phyloP scores from a whole-genome alignment of 805 yeast genomes.

The Clavispora vitiphila region DNA sequence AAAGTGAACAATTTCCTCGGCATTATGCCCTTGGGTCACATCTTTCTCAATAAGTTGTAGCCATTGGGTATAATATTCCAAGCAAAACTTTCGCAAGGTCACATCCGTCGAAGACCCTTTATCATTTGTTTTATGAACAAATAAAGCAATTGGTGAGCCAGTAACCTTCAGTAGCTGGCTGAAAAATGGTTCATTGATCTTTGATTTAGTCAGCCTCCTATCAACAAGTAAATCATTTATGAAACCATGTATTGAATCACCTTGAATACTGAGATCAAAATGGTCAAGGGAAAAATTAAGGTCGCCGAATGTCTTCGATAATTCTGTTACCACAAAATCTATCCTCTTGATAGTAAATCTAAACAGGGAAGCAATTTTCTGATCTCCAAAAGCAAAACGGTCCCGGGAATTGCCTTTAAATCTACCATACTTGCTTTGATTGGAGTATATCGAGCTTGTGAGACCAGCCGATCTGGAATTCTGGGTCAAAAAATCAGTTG shows the following conservation, averaged over 20 bases:
- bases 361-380: conserved; percentile 27
- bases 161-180: conserved; percentile 17
- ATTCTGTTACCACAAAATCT: conserved; percentile 11
- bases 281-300: conserved; percentile 12
- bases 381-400: conserved; percentile 6
- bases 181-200: conserved; percentile 15
- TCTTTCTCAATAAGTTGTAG: conserved; percentile 36
- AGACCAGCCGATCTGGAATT: background rate
- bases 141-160: conserved; percentile 20
- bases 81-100: conserved; percentile 40
- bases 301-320: conserved; percentile 25
- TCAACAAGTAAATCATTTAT: conserved; percentile 14
- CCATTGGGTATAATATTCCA: conserved; percentile 64
- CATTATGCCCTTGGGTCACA: conserved; percentile 7
- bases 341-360: conserved; percentile 21
- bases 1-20: conserved; percentile 6
- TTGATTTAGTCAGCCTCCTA: conserved; percentile 2
- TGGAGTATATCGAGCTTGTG: conserved; percentile 6
- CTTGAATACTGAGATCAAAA: conserved; percentile 13
- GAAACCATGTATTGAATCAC: conserved; percentile 21
- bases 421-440: conserved; percentile 8
- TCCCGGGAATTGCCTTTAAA: conserved; percentile 1
- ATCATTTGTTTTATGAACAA: conserved; percentile 18
- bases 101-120: conserved; percentile 35
- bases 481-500: background rate